Evolutionary conservation across 768 basidiomycete species (phyloP).

Genomic region (Amanita pseudoporphyria): DNA sequence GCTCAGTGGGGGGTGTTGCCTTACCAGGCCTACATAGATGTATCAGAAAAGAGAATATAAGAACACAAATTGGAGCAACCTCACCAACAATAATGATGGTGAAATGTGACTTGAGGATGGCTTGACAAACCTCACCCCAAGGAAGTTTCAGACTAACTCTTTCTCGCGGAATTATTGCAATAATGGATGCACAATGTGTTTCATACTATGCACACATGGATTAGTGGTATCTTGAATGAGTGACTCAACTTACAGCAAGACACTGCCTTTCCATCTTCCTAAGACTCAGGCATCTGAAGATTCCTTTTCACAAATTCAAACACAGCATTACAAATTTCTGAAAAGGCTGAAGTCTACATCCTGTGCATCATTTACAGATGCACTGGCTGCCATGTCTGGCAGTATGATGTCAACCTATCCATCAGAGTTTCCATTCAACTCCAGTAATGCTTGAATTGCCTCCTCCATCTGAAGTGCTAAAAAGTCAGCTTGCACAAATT

Average conservation of each 20-base stretch:
- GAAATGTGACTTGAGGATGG: constrained; percentile 72
- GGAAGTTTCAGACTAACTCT: constrained; percentile 53
- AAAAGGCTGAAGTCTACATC: constrained; percentile 64
- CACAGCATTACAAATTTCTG: constrained; percentile 68
- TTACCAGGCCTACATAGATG: no score
- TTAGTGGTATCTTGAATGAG: constrained; percentile 7
- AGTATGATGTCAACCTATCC: constrained; percentile 69
- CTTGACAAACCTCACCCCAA: constrained; percentile 60
- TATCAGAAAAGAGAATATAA: no score
- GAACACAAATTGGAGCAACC: no score
- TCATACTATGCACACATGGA: constrained; percentile 51
- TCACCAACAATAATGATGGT: no score
- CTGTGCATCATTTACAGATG: constrained; percentile 53
- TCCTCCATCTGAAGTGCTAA: constrained; percentile 39
- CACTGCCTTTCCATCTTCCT: constrained; percentile 35
- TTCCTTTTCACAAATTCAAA: constrained; percentile 53
- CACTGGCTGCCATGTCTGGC: constrained; percentile 89
- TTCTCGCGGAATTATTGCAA: constrained; percentile 53
- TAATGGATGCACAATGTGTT: constrained; percentile 75
- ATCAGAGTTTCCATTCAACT: constrained; percentile 16
- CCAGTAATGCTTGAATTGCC: constrained; percentile 29
- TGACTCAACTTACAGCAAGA: no score
- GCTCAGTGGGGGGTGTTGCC: no score
- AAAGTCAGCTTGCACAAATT: constrained; percentile 72
- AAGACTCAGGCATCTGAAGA: constrained; percentile 36